These are phyloP conservation scores for Boechera stricta DNA, from an alignment of 345 rosid species.

Conservation along the genomic window DNA sequence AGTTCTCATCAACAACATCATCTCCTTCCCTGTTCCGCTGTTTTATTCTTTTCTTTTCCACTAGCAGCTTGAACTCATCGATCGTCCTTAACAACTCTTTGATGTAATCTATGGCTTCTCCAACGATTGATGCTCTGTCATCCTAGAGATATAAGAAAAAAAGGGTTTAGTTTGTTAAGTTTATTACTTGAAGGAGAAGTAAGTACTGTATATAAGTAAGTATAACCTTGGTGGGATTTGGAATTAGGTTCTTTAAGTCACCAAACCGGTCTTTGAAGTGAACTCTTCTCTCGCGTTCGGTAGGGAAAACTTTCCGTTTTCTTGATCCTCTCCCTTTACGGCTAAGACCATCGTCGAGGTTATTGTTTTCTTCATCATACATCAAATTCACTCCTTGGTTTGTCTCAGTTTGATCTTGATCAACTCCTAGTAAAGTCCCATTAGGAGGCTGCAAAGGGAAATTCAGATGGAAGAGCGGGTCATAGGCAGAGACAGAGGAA, in stretches of 20 bases:
- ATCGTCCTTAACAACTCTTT: slow-evolving; percentile 69
- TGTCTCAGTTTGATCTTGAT: slow-evolving; percentile 35
- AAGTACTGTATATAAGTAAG: slow-evolving; percentile 11
- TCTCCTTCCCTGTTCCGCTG: slow-evolving; percentile 54
- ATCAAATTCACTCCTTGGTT: slow-evolving; percentile 37
- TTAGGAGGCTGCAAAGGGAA: slow-evolving; percentile 64
- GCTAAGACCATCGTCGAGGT: slow-evolving; percentile 49
- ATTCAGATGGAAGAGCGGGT: slow-evolving; percentile 63
- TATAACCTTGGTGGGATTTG: slow-evolving; percentile 68
- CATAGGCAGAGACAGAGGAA: slow-evolving; percentile 53
- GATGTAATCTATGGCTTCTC: slow-evolving; percentile 75
- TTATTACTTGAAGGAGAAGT: slow-evolving; percentile 16
- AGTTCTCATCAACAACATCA: slow-evolving; percentile 47
- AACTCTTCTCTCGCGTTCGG: slow-evolving; percentile 69
- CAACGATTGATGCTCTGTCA: slow-evolving; percentile 77
- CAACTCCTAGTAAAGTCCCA: slow-evolving; percentile 47
- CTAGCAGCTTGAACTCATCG: slow-evolving; percentile 63
- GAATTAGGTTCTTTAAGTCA: slow-evolving; percentile 61
- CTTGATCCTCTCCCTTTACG: slow-evolving; percentile 54
- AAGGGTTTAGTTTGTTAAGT: background rate
- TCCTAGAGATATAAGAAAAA: slow-evolving; percentile 37
- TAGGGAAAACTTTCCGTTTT: slow-evolving; percentile 59
- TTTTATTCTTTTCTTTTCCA: slow-evolving; percentile 64
- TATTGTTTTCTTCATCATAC: slow-evolving; percentile 46
- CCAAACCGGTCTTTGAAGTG: slow-evolving; percentile 61